Percentiles rank a stretch among this genome's conserved stretches.
These are phyloP conservation scores for Globisporangium mamillatum DNA, from an alignment of 352 stramenopile species.

Conservation along the genomic window DNA sequence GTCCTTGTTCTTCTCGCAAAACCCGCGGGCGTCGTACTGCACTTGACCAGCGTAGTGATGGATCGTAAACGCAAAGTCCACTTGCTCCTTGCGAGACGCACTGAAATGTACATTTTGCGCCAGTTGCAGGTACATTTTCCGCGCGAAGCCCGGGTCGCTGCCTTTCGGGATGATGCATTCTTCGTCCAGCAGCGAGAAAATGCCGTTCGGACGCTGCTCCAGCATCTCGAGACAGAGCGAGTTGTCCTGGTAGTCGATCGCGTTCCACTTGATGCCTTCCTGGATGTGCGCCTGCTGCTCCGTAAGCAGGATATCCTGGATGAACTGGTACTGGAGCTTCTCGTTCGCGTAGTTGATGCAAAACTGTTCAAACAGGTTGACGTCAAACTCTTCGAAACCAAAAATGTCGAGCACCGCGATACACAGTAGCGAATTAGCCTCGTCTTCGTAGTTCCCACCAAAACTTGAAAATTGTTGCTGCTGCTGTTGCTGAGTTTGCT, in stretches of 20 bases:
- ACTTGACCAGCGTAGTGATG: conserved; percentile 82
- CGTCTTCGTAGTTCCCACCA: conserved; percentile 9
- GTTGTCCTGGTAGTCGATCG: conserved; percentile 77
- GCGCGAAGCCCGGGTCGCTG: conserved; percentile 67
- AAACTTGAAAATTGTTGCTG: conserved; percentile 1
- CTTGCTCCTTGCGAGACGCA: conserved; percentile 66
- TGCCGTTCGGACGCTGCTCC: conserved; percentile 67
- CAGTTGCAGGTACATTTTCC: conserved; percentile 73
- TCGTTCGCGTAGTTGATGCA: conserved; percentile 86
- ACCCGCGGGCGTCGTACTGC: conserved; percentile 68
- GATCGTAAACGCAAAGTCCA: conserved; percentile 70
- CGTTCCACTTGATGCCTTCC: conserved; percentile 68
- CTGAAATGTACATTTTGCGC: conserved; percentile 56
- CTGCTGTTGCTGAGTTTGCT: conserved; percentile 13
- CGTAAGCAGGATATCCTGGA: conserved; percentile 72
- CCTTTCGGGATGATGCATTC: conserved; percentile 82
- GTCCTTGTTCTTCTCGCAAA: conserved; percentile 89
- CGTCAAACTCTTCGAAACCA: conserved; percentile 86
- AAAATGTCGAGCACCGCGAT: conserved; percentile 91
- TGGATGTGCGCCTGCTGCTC: conserved; percentile 75
- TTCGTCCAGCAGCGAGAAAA: conserved; percentile 84
- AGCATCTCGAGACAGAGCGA: conserved; percentile 79
- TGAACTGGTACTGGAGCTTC: conserved; percentile 83
- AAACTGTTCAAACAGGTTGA: conserved; percentile 81
- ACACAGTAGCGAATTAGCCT: conserved; percentile 25